phyloP scores from a whole-genome alignment of 345 rosid genomes.

The Atalantia buxifolia region DNA sequence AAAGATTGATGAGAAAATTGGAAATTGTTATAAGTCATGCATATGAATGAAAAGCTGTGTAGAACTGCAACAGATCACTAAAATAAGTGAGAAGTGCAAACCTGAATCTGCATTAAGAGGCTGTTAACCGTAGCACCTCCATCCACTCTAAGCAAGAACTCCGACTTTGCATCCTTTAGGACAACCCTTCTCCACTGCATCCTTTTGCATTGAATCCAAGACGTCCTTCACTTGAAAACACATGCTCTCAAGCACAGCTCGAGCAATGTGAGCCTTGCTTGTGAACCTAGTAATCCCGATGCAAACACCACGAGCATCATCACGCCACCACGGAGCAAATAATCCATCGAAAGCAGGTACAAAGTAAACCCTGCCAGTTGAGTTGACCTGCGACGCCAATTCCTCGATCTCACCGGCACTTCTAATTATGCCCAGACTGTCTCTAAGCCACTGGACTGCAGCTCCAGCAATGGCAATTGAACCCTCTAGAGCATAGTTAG shows the following conservation, averaged over 20 bases:
- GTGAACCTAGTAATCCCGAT: constrained; percentile 90
- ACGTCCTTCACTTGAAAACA: too few species aligned
- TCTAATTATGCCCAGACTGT: constrained; percentile 70
- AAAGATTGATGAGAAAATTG: not conserved
- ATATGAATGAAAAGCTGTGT: not conserved
- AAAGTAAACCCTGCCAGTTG: too few species aligned
- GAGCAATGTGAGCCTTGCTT: constrained; percentile 72
- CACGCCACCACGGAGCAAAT: constrained; percentile 98
- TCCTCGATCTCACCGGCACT: constrained; percentile 42
- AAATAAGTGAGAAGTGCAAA: not conserved
- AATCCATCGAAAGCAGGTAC: too few species aligned
- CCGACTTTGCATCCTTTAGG: too few species aligned
- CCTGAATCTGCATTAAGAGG: too few species aligned
- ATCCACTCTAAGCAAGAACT: too few species aligned
- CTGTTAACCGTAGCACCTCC: too few species aligned
- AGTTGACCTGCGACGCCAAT: too few species aligned
- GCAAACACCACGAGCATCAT: constrained; percentile 91
- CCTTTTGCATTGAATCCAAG: too few species aligned
- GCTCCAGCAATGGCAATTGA: constrained; percentile 98
- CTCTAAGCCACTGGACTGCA: constrained; percentile 97
- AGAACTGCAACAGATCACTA: not conserved
- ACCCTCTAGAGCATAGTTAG: constrained; percentile 90
- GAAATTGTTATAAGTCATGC: not conserved
- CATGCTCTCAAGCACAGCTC: constrained; percentile 44
- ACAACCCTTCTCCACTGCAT: too few species aligned